These are phyloP conservation scores for Venturiaceae sp. DNA, from an alignment of 2,329 filamentous ascomycete species.

Conservation along the genomic window DNA sequence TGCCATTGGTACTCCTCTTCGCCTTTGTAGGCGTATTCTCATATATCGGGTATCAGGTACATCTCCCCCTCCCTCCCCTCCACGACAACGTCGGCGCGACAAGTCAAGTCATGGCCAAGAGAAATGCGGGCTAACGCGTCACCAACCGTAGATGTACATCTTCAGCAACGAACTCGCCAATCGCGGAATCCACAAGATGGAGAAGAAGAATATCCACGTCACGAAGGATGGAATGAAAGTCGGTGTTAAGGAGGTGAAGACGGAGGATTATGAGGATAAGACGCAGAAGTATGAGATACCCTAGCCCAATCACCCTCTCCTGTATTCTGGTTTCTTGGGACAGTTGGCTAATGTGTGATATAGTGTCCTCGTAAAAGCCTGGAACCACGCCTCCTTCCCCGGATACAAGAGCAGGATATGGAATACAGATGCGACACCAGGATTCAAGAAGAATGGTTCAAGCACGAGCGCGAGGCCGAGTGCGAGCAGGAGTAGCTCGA, in stretches of 20 bases:
- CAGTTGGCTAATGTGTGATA: neutral
- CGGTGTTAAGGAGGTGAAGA: conserved; percentile 57
- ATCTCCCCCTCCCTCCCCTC: conserved; percentile 3
- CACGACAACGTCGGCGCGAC: neutral
- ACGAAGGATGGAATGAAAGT: conserved; percentile 63
- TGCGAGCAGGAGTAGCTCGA: neutral
- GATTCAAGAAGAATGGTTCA: conserved; percentile 7
- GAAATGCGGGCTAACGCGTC: neutral
- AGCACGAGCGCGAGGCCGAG: neutral
- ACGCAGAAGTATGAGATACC: conserved; percentile 46
- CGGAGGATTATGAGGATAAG: conserved; percentile 62
- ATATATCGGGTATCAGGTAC: conserved; percentile 57
- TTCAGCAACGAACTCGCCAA: conserved; percentile 56
- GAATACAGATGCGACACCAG: conserved; percentile 17
- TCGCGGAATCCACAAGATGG: conserved; percentile 59
- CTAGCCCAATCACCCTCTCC: neutral
- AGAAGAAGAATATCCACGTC: conserved; percentile 65
- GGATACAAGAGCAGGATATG: conserved; percentile 25
- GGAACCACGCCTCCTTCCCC: conserved; percentile 28
- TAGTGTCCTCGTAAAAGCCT: conserved; percentile 39
- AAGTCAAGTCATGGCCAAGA: neutral
- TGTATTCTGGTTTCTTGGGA: neutral
- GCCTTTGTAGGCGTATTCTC: conserved; percentile 45
- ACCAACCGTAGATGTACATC: conserved; percentile 45
- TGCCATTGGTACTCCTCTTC: conserved; percentile 59